Evolutionary conservation across 345 rosid species (phyloP).

Genomic region (Brassica napus): DNA sequence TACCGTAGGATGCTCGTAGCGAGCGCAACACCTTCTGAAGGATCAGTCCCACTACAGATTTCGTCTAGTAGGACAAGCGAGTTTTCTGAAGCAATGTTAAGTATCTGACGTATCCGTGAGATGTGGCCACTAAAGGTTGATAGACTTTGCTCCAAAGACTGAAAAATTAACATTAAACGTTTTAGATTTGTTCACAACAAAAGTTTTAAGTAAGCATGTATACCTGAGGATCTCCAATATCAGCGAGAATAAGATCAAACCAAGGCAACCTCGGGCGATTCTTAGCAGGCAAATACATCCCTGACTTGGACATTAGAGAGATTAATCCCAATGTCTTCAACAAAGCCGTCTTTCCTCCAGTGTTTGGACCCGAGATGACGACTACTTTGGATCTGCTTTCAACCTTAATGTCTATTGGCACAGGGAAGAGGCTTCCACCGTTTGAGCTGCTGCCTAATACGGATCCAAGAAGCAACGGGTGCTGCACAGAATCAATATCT

Average conservation of each 20-base stretch:
- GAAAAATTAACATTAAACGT: background rate
- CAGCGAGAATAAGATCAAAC: constrained; percentile 92
- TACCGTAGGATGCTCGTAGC: constrained; percentile 76
- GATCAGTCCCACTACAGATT: constrained; percentile 96
- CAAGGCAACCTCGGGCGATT: constrained; percentile 78
- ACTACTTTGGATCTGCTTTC: constrained; percentile 65
- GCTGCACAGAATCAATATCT: constrained; percentile 72
- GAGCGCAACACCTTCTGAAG: constrained; percentile 91
- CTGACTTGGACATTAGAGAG: constrained; percentile 88
- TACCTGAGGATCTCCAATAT: constrained; percentile 98
- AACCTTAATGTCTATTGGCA: constrained; percentile 85
- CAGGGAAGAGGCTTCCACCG: constrained; percentile 54
- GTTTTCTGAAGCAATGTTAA: constrained; percentile 65
- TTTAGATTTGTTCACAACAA: background rate
- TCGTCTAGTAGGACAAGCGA: constrained; percentile 93
- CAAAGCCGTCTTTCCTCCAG: constrained; percentile 96
- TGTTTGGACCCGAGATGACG: constrained; percentile 89
- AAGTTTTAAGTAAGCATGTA: too few relatives aligned
- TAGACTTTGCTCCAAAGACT: constrained; percentile 93
- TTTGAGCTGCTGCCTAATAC: constrained; percentile 29
- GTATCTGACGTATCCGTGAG: constrained; percentile 64
- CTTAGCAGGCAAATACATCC: constrained; percentile 86
- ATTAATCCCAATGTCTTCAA: constrained; percentile 89
- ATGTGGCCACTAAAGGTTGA: constrained; percentile 92
- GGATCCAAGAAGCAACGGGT: constrained; percentile 73